Conservation (phyloP, 78 protist species). For the slime mould (Dictyostelium discoideum) region DNA sequence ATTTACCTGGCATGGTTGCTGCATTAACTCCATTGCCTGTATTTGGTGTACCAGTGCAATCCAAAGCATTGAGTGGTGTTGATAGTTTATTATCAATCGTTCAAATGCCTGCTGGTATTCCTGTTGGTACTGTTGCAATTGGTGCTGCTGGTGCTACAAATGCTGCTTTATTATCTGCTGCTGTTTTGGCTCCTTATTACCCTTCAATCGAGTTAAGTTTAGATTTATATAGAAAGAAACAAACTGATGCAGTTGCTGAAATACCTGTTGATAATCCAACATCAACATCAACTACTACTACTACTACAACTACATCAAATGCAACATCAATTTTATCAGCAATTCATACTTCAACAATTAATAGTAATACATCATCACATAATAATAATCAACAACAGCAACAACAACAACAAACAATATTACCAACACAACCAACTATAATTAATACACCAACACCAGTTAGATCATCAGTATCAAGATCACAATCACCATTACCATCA, state of each 20-base stretch:
- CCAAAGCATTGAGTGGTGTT: conserved; percentile 84
- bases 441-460: conserved; percentile 7
- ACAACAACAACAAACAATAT: neutral
- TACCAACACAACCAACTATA: neutral
- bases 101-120: conserved; percentile 93
- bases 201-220: conserved; percentile 47
- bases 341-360: neutral
- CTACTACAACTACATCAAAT: neutral
- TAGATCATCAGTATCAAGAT: conserved; percentile 12
- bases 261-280: conserved; percentile 44
- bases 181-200: conserved; percentile 64
- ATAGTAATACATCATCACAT: neutral
- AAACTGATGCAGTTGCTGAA: conserved; percentile 80
- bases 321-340: conserved; percentile 14
- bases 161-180: conserved; percentile 79
- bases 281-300: neutral
- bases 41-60: conserved; percentile 94
- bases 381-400: neutral
- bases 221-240: conserved; percentile 72
- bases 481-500: conserved; percentile 68
- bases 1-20: conserved; percentile 96
- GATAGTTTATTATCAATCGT: conserved; percentile 92
- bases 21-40: conserved; percentile 96
- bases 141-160: conserved; percentile 85
- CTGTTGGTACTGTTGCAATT: conserved; percentile 85